These are phyloP conservation scores for Cornus controversa DNA, from an alignment of 148 eudicot genomes.

Conservation along the genomic window DNA sequence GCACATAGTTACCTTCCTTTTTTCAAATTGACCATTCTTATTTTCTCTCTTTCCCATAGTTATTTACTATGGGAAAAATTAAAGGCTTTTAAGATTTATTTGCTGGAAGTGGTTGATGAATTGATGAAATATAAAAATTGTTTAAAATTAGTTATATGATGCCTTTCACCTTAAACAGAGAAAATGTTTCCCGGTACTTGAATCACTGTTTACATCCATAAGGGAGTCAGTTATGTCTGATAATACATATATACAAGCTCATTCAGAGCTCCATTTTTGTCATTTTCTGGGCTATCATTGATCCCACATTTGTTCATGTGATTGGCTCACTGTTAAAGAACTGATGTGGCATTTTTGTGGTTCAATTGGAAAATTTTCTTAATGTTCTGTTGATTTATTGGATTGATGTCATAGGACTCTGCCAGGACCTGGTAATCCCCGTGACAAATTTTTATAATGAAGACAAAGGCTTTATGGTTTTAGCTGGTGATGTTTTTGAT, in stretches of 20 bases:
- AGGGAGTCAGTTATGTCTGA: too few species aligned
- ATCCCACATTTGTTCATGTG: too few species aligned
- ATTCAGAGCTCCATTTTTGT: too few species aligned
- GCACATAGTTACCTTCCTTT: too few species aligned
- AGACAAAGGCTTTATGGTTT: conserved; percentile 80
- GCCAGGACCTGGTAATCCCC: conserved; percentile 80
- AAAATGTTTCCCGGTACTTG: neutral
- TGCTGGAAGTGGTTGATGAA: neutral
- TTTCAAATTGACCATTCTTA: too few species aligned
- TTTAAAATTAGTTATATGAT: neutral
- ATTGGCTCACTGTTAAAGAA: too few species aligned
- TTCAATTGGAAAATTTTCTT: neutral
- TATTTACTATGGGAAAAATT: neutral
- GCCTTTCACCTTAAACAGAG: neutral
- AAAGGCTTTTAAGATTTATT: neutral
- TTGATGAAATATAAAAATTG: too few species aligned
- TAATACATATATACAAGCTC: too few species aligned
- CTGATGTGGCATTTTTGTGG: neutral
- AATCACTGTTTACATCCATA: neutral
- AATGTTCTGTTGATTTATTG: conserved; percentile 9
- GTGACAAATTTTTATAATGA: conserved; percentile 78
- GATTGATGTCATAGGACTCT: conserved; percentile 47
- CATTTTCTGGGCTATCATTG: too few species aligned
- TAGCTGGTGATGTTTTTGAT: conserved; percentile 97
- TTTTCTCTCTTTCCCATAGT: neutral